Conservation (phyloP, 176 grass and related monocot species). For the Calamus simplicifolius region DNA sequence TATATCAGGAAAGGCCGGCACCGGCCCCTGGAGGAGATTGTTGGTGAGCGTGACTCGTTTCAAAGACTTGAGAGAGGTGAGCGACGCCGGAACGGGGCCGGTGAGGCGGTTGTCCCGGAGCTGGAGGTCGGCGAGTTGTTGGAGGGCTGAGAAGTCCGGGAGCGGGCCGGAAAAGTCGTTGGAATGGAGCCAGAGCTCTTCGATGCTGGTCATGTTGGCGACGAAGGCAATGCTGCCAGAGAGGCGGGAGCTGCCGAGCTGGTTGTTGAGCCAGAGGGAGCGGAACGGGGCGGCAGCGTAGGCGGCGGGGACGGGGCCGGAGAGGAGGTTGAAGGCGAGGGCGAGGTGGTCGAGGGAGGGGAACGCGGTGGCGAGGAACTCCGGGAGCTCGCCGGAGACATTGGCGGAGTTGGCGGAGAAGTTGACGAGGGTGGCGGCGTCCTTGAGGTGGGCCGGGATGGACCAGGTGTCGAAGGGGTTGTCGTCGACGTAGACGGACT, state of each 20-base stretch:
- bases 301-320: conserved; percentile 45
- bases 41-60: conserved; percentile 41
- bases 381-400: conserved; percentile 43
- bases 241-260: not conserved
- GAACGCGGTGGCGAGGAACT: conserved; percentile 38
- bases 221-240: conserved; percentile 46
- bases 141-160: conserved; percentile 46
- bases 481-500: conserved; percentile 30
- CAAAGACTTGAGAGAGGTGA: conserved; percentile 38
- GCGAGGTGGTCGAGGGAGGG: conserved; percentile 25
- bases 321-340: conserved; percentile 39
- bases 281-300: conserved; percentile 17
- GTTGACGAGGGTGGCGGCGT: conserved; percentile 29
- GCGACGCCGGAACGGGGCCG: conserved; percentile 41
- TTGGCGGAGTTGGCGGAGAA: conserved; percentile 57
- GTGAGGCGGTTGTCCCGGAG: conserved; percentile 75
- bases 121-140: conserved; percentile 30
- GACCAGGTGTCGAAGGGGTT: conserved; percentile 61
- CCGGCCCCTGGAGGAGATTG: conserved; percentile 62
- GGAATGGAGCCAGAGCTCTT: conserved; percentile 67
- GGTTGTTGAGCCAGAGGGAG: conserved; percentile 67
- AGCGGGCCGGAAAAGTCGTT: conserved; percentile 64
- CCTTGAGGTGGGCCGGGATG: conserved; percentile 23
- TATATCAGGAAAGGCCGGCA: conserved; percentile 15
- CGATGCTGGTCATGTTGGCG: conserved; percentile 29